These are phyloP conservation scores for Albatrellus sp. DNA, from an alignment of 1,284 basidiomycete genomes.

Conservation along the genomic window DNA sequence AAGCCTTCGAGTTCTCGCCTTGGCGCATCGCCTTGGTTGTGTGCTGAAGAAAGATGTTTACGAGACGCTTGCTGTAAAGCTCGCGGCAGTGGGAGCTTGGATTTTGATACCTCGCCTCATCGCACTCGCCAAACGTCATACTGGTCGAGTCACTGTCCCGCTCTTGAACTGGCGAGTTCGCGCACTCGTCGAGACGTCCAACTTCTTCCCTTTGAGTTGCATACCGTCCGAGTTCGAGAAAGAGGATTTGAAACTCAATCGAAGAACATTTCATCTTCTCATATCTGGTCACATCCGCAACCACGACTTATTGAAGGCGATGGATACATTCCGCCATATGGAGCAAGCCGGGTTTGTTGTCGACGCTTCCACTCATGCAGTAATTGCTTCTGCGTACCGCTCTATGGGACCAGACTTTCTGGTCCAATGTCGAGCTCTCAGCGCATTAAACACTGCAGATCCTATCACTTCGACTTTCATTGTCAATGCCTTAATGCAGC, in stretches of 20 bases:
- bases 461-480: slow-evolving; percentile 30
- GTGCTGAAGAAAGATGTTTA: slow-evolving; percentile 39
- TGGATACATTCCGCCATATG: slow-evolving; percentile 41
- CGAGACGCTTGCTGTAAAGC: slow-evolving; percentile 38
- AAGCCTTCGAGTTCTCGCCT: slow-evolving; percentile 29
- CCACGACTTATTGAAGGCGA: slow-evolving; percentile 43
- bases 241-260: slow-evolving; percentile 33
- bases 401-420: slow-evolving; percentile 43
- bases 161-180: slow-evolving; percentile 59
- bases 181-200: slow-evolving; percentile 39
- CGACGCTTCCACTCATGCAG: slow-evolving; percentile 44
- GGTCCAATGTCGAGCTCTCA: slow-evolving; percentile 39
- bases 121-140: slow-evolving; percentile 30
- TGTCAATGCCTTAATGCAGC: slow-evolving; percentile 52
- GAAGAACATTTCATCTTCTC: slow-evolving; percentile 54
- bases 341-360: slow-evolving; percentile 36
- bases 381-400: slow-evolving; percentile 46
- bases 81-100: slow-evolving; percentile 39
- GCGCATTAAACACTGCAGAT: slow-evolving; percentile 29
- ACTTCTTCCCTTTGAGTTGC: slow-evolving; percentile 31
- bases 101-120: slow-evolving; percentile 31
- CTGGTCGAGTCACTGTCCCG: slow-evolving; percentile 34
- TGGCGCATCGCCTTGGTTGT: slow-evolving; percentile 37
- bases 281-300: slow-evolving; percentile 58
- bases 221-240: slow-evolving; percentile 37